These are phyloP conservation scores for Pleurotus djamor DNA, from an alignment of 768 basidiomycete species.

Conservation along the genomic window DNA sequence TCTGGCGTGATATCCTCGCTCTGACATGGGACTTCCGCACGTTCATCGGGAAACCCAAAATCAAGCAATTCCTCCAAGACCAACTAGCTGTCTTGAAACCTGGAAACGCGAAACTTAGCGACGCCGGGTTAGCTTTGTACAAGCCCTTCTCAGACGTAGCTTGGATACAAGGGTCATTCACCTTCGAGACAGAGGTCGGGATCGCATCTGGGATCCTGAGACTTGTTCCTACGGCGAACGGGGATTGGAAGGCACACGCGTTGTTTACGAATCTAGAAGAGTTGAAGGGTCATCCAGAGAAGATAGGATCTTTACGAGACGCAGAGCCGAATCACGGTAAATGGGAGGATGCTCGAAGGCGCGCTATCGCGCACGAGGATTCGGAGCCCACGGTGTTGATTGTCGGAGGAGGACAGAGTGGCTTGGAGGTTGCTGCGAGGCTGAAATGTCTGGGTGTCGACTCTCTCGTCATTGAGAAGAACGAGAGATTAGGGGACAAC, in stretches of 20 bases:
- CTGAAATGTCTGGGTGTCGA: slow-evolving; percentile 57
- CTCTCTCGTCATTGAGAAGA: slow-evolving; percentile 57
- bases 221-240: slow-evolving; percentile 41
- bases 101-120: slow-evolving; percentile 26
- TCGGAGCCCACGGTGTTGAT: slow-evolving; percentile 58
- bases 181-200: slow-evolving; percentile 51
- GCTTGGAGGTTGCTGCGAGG: slow-evolving; percentile 64
- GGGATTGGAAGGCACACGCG: slow-evolving; percentile 59
- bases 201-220: slow-evolving; percentile 50
- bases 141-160: slow-evolving; percentile 48
- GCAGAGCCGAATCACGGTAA: slow-evolving; percentile 44
- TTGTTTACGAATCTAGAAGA: slow-evolving; percentile 59
- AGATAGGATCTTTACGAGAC: slow-evolving; percentile 42
- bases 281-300: slow-evolving; percentile 51
- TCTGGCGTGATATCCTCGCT: slow-evolving; percentile 52
- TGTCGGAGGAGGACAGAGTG: slow-evolving; percentile 67
- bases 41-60: slow-evolving; percentile 30
- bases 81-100: slow-evolving; percentile 26
- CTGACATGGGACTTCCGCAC: slow-evolving; percentile 57
- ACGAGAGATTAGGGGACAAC: slow-evolving; percentile 52
- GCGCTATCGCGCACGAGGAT: slow-evolving; percentile 43
- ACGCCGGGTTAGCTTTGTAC: slow-evolving; percentile 28
- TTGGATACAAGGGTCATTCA: slow-evolving; percentile 58
- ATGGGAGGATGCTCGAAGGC: slow-evolving; percentile 47
- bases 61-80: slow-evolving; percentile 35